Percentiles rank a stretch among this genome's conserved stretches.
phyloP scores from a whole-genome alignment of 371 early-diverging fungal species.

The Mucor racemosus region DNA sequence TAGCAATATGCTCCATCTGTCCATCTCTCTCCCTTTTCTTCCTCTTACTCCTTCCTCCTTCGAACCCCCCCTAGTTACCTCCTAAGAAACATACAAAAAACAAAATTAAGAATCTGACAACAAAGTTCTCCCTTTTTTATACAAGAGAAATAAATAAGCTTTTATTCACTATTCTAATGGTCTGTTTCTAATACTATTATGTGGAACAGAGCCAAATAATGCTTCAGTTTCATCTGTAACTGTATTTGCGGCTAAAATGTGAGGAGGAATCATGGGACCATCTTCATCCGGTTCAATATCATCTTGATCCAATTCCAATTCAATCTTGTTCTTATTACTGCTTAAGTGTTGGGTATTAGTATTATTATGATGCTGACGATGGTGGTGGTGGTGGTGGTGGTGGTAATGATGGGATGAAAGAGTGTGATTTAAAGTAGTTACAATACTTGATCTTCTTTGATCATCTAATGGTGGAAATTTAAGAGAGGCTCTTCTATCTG shows the following conservation, averaged over 20 bases:
- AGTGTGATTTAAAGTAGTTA: neutral
- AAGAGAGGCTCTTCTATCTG: constrained; percentile 22
- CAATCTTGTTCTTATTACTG: constrained; percentile 8
- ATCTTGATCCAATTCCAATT: neutral
- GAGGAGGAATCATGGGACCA: constrained; percentile 47
- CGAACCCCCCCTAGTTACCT: neutral
- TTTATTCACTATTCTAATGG: constrained; percentile 20
- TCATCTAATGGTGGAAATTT: constrained; percentile 15
- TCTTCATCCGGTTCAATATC: constrained; percentile 25
- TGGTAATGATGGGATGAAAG: neutral
- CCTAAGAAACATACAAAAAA: neutral
- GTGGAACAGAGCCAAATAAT: constrained; percentile 47
- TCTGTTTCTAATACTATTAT: constrained; percentile 31
- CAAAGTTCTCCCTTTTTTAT: neutral
- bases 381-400: neutral
- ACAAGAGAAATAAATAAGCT: constrained; percentile 1
- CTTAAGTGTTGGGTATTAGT: neutral
- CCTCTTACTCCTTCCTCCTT: neutral
- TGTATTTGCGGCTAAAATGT: constrained; percentile 40
- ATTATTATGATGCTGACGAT: too few relatives aligned
- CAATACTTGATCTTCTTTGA: neutral
- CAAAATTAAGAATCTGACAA: neutral
- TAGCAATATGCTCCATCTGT: neutral
- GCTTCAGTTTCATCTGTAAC: constrained; percentile 42
- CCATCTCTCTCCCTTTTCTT: neutral